Percentiles rank a stretch among this genome's conserved stretches.
These are phyloP conservation scores for Colletotrichum sp. DNA, from an alignment of 2,329 filamentous ascomycete genomes.

Conservation along the genomic window DNA sequence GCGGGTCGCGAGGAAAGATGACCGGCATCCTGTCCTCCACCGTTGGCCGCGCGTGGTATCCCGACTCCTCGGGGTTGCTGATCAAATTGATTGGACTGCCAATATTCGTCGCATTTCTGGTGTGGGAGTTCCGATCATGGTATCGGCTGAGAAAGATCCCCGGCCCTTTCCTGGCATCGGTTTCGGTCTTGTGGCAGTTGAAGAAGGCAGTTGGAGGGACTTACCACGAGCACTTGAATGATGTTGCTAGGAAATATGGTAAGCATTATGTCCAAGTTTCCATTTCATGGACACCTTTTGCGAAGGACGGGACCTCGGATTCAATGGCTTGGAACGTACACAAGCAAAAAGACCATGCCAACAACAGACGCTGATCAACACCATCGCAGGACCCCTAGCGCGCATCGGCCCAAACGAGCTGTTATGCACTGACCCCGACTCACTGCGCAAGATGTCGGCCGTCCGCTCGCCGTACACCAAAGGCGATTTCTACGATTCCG, in stretches of 20 bases:
- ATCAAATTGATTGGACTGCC: neutral
- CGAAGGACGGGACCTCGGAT: neutral
- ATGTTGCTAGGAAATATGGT: slow-evolving; percentile 25
- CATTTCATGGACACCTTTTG: neutral
- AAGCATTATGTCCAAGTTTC: neutral
- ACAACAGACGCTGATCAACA: slow-evolving; percentile 11
- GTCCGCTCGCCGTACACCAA: slow-evolving; percentile 41
- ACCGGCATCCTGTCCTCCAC: neutral
- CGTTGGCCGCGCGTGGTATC: neutral
- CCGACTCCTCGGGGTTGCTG: neutral
- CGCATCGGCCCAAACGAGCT: slow-evolving; percentile 49
- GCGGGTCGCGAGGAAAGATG: neutral
- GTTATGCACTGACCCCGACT: slow-evolving; percentile 41
- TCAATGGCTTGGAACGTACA: neutral
- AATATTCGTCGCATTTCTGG: neutral
- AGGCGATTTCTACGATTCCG: slow-evolving; percentile 40
- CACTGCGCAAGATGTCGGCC: slow-evolving; percentile 34
- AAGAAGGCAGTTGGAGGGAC: slow-evolving; percentile 24
- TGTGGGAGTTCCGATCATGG: slow-evolving; percentile 27
- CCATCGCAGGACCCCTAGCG: slow-evolving; percentile 34
- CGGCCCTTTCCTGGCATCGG: slow-evolving; percentile 30
- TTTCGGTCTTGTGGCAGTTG: slow-evolving; percentile 30
- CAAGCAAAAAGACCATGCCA: neutral
- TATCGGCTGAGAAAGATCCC: slow-evolving; percentile 32
- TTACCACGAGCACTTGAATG: slow-evolving; percentile 31